A percentile compares a stretch with the other conserved stretches of the same genome.
Evolutionary conservation across 2,329 filamentous ascomycete genomes (phyloP).

Genomic region (Pseudogymnoascus sp.): DNA sequence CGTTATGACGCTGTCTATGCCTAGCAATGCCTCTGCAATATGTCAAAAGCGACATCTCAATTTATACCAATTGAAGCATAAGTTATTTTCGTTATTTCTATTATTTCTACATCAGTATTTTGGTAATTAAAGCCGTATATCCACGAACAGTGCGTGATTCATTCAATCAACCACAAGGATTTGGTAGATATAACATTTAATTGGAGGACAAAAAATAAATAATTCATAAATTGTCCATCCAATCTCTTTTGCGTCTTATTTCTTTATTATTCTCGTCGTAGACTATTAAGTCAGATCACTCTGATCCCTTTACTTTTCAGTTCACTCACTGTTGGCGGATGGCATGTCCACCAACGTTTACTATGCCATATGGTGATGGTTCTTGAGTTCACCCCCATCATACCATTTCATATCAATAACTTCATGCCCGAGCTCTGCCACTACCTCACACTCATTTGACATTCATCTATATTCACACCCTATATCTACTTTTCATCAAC

Average conservation of each 20-base stretch:
- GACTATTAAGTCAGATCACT: background rate
- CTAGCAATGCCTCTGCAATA: too few species aligned
- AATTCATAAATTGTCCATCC: background rate
- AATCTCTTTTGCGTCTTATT: background rate
- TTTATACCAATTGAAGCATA: background rate
- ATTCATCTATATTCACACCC: background rate
- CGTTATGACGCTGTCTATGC: background rate
- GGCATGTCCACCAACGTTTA: background rate
- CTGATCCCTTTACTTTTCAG: background rate
- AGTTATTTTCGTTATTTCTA: background rate
- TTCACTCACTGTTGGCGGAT: background rate
- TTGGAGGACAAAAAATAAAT: background rate
- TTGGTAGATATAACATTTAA: background rate
- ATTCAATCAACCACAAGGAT: background rate
- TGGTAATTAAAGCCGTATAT: background rate
- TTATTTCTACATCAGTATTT: background rate
- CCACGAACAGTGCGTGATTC: background rate
- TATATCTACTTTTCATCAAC: background rate
- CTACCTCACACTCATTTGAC: background rate
- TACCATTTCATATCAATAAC: constrained; percentile 1
- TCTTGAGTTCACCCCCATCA: background rate
- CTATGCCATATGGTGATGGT: background rate
- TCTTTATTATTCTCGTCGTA: background rate
- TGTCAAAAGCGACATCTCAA: background rate
- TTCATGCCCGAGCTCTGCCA: background rate